Evolutionary conservation across 2,329 filamentous ascomycete species (phyloP).

Genomic region (Pseudocercospora musae): DNA sequence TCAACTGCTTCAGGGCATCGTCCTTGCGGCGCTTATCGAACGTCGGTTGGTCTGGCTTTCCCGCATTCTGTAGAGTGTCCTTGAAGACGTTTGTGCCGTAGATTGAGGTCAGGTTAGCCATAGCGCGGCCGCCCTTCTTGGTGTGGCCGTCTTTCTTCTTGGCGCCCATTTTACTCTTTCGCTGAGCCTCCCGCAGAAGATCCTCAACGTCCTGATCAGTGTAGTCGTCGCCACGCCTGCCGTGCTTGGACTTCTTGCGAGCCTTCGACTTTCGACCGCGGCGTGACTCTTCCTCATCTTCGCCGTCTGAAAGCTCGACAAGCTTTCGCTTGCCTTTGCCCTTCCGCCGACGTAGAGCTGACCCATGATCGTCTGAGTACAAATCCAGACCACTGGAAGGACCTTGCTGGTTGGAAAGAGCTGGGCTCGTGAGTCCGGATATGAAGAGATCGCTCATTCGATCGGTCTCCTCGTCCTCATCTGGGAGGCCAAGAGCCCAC

Average conservation of each 20-base stretch:
- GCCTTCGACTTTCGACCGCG: not conserved
- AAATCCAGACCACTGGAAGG: not conserved
- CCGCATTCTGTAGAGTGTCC: constrained; percentile 20
- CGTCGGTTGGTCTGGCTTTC: constrained; percentile 23
- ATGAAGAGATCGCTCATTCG: constrained; percentile 13
- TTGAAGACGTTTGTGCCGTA: constrained; percentile 25
- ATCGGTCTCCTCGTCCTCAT: constrained; percentile 4
- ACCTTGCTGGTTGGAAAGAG: not conserved
- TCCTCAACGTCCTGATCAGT: constrained; percentile 11
- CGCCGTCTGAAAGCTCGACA: not conserved
- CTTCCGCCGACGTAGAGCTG: not conserved
- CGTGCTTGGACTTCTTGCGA: not conserved
- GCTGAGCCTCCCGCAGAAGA: constrained; percentile 3
- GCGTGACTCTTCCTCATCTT: not conserved
- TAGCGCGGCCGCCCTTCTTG: constrained; percentile 11
- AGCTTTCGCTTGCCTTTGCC: constrained; percentile 6
- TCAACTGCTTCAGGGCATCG: constrained; percentile 40
- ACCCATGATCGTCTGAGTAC: not conserved
- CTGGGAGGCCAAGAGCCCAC: not conserved
- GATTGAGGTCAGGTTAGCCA: constrained; percentile 12
- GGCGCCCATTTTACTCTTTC: not conserved
- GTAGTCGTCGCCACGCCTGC: not conserved
- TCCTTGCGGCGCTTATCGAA: constrained; percentile 29
- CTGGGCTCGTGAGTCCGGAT: not conserved
- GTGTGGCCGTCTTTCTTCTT: constrained; percentile 12